Evolutionary conservation across 257 asterid genomes (phyloP), one percentile per base, ranked within the genome.

Genomic region (Ligustrum vulgare): DNA sequence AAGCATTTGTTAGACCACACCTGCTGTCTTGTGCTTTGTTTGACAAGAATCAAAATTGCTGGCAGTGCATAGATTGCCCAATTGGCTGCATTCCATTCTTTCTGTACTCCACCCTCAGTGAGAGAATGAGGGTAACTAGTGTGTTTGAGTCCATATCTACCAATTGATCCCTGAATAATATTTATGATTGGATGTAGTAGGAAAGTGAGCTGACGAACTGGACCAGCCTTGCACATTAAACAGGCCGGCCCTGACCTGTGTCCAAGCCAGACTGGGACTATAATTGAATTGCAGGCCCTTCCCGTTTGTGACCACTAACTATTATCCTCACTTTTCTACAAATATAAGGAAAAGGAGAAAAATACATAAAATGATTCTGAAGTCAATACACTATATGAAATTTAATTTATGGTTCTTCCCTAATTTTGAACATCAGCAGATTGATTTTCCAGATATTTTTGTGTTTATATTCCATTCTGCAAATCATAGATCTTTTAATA

Each of bases 1-100:
- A 43, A 67, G 76, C 51, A 67, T 72, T 37, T 58, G 65, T 28
- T 58, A 45, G 32, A 70, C 23, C 23, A 8, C 10, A 35, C 58
- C 13, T 22, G 36, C 34, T 22, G 35, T 15, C 16, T 39, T 47
- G 18, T 39, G 31, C 54, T 33, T 68, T 34, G 16, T 67, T 5
- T 43, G 18, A 45, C 51, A 45, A 45, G 18, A 5, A 45, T 1
- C 18, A 45, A 45, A 13, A 45, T 45, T 51, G 31, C 62, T 18
- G 22, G 62, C 22, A 16, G 18, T 8, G 2, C 1, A 3, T 20
- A 6, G 31, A 54, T n/a, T 11, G 23, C 63, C 31, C 1, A n/a
- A 28, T 54, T 39, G 72, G 54, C 51, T n/a, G 10, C 8, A 60
- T 60, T 60, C 23, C 32, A 35, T 33, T 37, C n/a, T 41, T 33